These are phyloP conservation scores for Arabidopsis hybrid DNA, from an alignment of 441 rosid genomes.

Conservation along the genomic window DNA sequence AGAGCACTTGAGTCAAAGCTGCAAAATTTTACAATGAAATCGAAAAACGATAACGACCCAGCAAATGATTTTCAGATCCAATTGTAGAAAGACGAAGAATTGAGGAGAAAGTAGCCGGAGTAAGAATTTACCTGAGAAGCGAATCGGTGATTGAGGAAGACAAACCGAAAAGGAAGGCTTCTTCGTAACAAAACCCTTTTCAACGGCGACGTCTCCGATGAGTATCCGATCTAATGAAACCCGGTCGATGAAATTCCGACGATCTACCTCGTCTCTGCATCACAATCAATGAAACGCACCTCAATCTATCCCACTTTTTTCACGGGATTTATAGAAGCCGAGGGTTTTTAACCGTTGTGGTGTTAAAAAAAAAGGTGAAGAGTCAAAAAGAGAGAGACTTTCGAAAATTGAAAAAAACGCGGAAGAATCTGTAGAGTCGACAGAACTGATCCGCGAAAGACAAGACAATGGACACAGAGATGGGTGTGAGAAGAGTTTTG, in stretches of 20 bases:
- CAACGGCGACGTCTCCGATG: constrained; percentile 34
- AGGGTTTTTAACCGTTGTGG: constrained; percentile 20
- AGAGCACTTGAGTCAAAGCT: background rate
- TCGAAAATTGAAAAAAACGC: constrained; percentile 35
- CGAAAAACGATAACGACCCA: constrained; percentile 13
- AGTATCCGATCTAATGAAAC: constrained; percentile 9
- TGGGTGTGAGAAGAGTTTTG: background rate
- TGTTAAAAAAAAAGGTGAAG: constrained; percentile 26
- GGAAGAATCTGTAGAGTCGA: constrained; percentile 41
- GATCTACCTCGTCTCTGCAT: constrained; percentile 39
- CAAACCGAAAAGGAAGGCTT: constrained; percentile 8
- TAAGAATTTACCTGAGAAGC: constrained; percentile 20
- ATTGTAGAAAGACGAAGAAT: background rate
- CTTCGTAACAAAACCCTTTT: constrained; percentile 28
- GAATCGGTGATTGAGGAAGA: constrained; percentile 24
- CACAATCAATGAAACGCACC: constrained; percentile 32
- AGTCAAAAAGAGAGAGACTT: constrained; percentile 25
- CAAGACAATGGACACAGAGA: constrained; percentile 14
- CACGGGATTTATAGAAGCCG: constrained; percentile 13
- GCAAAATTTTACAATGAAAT: too few relatives aligned
- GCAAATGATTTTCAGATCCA: constrained; percentile 31
- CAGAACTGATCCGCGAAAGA: constrained; percentile 20
- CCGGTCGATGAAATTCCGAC: constrained; percentile 19
- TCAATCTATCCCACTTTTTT: constrained; percentile 26
- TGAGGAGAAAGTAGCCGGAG: background rate